phyloP scores from a whole-genome alignment of 2,329 filamentous ascomycete species.

The Helicocarpus griseus region DNA sequence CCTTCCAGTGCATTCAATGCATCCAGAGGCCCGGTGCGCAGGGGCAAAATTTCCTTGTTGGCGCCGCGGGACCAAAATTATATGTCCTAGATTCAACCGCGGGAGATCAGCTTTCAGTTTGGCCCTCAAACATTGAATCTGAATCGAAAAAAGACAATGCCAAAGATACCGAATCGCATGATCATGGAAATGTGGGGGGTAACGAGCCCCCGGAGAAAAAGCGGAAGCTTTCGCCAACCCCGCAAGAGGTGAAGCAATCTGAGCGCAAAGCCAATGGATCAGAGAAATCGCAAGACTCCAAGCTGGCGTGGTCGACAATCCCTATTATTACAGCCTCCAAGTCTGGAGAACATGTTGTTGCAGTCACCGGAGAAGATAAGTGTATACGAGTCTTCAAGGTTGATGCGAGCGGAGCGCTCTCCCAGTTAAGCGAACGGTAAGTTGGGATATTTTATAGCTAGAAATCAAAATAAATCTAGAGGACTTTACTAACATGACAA shows the following conservation, averaged over 20 bases:
- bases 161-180: neutral
- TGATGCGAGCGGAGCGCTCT: conserved; percentile 50
- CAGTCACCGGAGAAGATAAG: conserved; percentile 86
- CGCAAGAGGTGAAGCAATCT: conserved; percentile 15
- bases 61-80: conserved; percentile 63
- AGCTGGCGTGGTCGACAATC: conserved; percentile 48
- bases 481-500: conserved; percentile 20
- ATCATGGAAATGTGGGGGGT: conserved; percentile 10
- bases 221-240: conserved; percentile 28
- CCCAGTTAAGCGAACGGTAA: conserved; percentile 64
- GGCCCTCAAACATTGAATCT: conserved; percentile 33
- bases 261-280: conserved; percentile 10
- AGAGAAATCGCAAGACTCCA: conserved; percentile 10
- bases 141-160: neutral
- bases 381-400: conserved; percentile 72
- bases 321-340: conserved; percentile 56
- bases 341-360: conserved; percentile 60
- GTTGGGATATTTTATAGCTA: conserved; percentile 7
- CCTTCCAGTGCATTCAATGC: conserved; percentile 55
- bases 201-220: conserved; percentile 36
- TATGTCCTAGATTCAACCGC: conserved; percentile 55
- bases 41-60: conserved; percentile 50
- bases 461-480: neutral
- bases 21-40: conserved; percentile 19
- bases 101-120: conserved; percentile 51